Evolutionary conservation across 106 monocot species (phyloP), one percentile per base, ranked within the genome.

Genomic region (Amphibolis antarctica): DNA sequence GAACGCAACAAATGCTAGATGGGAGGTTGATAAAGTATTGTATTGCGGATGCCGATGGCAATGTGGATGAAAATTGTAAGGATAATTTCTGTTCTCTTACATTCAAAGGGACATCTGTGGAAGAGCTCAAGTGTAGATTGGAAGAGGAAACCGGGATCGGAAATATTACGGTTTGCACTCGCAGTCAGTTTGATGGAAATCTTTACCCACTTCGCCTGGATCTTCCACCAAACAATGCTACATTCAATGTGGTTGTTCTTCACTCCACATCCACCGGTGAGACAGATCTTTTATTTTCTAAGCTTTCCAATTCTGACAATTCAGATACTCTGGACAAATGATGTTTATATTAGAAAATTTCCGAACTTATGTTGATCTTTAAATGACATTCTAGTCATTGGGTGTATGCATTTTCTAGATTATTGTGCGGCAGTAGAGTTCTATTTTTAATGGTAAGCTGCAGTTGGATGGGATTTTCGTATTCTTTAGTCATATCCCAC

Each of bases 231-330:
- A 82, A 85, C 60, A 85, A 85, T 59, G 50, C 68, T 4, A 44
- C 77, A 1, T 76, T 92, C 88, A 64, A 66, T 71, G 71, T 88
- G 36, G 85, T 88, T 42, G 56, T 92, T 20, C 82, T 92, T n/a
- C 65, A 13, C 26, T 66, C 72, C 11, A 71, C 74, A 5, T 79
- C 79, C 0, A 80, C 70, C 78, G 82, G 89, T 85, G 69, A 71
- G 64, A 62, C 18, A 36, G 7, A 36, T 36, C 2, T 36, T 36
- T 2, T 36, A 2, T 36, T 36, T 36, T 2, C 36, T 36, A 7
- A n/a, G n/a, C n/a, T n/a, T n/a, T n/a, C n/a, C 36, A 36, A 36
- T 36, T 2, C 36, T 36, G n/a, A n/a, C 7, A 36, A 4, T 36
- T 36, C 7, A 36, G 2, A 7, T 36, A 7, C 2, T 36, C 7